Percentiles rank a stretch among this genome's conserved stretches.
Evolutionary conservation across 2,329 filamentous ascomycete species (phyloP).

Genomic region (Hortaea sp.): DNA sequence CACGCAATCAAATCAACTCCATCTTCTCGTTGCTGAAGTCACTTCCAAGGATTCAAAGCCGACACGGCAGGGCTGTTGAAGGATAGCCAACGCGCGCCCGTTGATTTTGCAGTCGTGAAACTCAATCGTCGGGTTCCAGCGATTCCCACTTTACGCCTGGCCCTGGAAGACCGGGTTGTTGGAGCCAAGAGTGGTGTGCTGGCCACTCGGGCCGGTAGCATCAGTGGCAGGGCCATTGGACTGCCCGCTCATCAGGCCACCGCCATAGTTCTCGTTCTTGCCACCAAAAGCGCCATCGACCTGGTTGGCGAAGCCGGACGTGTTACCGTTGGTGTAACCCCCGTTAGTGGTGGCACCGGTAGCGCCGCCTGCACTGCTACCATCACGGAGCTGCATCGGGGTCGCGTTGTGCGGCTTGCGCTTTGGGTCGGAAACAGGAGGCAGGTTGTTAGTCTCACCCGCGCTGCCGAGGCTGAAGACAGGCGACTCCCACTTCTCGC

Average conservation of each 20-base stretch:
- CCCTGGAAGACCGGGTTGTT: constrained; percentile 36
- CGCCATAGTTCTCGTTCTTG: neutral
- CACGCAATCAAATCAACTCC: no score
- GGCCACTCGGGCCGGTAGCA: constrained; percentile 9
- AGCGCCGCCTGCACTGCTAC: constrained; percentile 5
- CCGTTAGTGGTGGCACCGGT: constrained; percentile 10
- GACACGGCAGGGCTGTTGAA: no score
- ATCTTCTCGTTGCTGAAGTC: no score
- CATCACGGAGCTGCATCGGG: constrained; percentile 17
- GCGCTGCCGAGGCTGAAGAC: constrained; percentile 82
- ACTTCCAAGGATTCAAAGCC: no score
- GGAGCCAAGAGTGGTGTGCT: constrained; percentile 32
- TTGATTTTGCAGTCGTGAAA: no score
- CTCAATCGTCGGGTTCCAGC: no score
- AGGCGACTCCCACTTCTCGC: constrained; percentile 88
- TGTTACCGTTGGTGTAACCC: constrained; percentile 10
- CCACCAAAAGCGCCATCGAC: constrained; percentile 33
- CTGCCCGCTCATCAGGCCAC: neutral
- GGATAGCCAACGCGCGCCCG: no score
- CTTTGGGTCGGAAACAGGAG: constrained; percentile 42
- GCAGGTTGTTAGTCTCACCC: constrained; percentile 61
- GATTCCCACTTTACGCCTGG: constrained; percentile 14
- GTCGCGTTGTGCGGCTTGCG: constrained; percentile 49
- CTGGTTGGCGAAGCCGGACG: constrained; percentile 25
- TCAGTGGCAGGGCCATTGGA: constrained; percentile 2